These are phyloP conservation scores for Claviceps pazoutovae DNA, from an alignment of 2,329 filamentous ascomycete species.

Conservation along the genomic window DNA sequence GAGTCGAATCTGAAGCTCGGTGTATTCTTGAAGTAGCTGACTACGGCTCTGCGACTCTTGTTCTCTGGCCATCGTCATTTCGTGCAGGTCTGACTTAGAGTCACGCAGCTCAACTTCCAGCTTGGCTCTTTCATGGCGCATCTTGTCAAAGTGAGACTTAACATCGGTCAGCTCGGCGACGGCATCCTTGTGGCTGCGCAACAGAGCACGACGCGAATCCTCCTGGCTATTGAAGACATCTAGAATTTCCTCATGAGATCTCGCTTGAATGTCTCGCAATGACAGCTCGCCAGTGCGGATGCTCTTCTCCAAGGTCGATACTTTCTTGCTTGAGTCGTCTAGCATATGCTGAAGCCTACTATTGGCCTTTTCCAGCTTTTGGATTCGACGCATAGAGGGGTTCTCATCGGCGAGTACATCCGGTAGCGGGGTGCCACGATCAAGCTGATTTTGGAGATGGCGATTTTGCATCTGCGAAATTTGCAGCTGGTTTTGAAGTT, in stretches of 20 bases:
- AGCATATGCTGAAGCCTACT: constrained; percentile 85
- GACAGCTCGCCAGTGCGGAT: constrained; percentile 79
- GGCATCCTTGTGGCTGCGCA: constrained; percentile 75
- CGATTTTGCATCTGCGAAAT: constrained; percentile 91
- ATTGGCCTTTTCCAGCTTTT: constrained; percentile 87
- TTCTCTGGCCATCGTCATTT: constrained; percentile 64
- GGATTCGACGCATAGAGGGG: constrained; percentile 65
- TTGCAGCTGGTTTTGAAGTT: constrained; percentile 87
- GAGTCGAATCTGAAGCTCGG: constrained; percentile 83
- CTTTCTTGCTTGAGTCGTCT: constrained; percentile 85
- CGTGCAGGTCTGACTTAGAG: constrained; percentile 66
- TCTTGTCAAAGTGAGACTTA: constrained; percentile 73
- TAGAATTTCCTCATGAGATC: constrained; percentile 86
- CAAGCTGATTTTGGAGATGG: constrained; percentile 77
- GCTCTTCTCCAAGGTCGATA: constrained; percentile 75
- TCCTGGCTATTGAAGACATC: constrained; percentile 90
- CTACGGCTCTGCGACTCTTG: constrained; percentile 78
- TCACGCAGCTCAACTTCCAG: constrained; percentile 83
- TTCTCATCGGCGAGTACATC: constrained; percentile 64
- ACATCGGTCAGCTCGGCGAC: constrained; percentile 75
- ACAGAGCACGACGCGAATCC: constrained; percentile 65
- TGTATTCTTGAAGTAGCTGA: constrained; percentile 82
- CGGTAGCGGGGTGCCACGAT: constrained; percentile 48
- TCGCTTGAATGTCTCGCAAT: constrained; percentile 79
- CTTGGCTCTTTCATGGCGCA: constrained; percentile 66